Evolutionary conservation across 1,139 yeast genomes (phyloP).

Genomic region (Komagataea norvegica): DNA sequence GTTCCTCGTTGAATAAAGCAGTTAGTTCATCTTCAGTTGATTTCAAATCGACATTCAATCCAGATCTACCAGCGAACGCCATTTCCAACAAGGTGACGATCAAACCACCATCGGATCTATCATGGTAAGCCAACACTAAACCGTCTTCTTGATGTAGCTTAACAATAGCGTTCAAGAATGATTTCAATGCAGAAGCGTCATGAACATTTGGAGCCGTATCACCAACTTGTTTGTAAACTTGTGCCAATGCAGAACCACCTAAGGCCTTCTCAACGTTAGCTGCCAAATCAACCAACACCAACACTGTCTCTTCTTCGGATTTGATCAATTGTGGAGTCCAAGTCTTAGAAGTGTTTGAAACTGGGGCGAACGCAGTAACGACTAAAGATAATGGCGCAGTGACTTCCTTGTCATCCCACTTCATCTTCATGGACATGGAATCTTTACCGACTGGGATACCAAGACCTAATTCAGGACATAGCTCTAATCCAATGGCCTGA

Average conservation of each 20-base stretch:
- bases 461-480: constrained; percentile 90
- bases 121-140: constrained; percentile 85
- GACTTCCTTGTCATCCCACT: constrained; percentile 90
- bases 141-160: constrained; percentile 62
- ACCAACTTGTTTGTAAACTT: constrained; percentile 87
- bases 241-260: constrained; percentile 95
- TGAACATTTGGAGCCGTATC: constrained; percentile 80
- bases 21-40: constrained; percentile 37
- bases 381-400: constrained; percentile 93
- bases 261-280: constrained; percentile 50
- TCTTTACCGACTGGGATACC: constrained; percentile 98
- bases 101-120: constrained; percentile 96
- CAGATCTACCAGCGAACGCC: constrained; percentile 96
- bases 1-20: constrained; percentile 84
- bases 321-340: constrained; percentile 88
- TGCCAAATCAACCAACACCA: constrained; percentile 81
- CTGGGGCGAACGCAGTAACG: constrained; percentile 89
- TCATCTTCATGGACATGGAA: constrained; percentile 99
- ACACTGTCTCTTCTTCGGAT: constrained; percentile 47
- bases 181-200: constrained; percentile 56
- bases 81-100: constrained; percentile 82
- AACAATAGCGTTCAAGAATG: constrained; percentile 64
- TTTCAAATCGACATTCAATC: constrained; percentile 47
- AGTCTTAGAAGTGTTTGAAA: constrained; percentile 75
- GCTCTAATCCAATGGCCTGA: constrained; percentile 89